Percentiles rank a stretch among this genome's conserved stretches.
Evolutionary conservation across 176 grass and related monocot species (phyloP).

Genomic region (Echinochloa phyllopogon): DNA sequence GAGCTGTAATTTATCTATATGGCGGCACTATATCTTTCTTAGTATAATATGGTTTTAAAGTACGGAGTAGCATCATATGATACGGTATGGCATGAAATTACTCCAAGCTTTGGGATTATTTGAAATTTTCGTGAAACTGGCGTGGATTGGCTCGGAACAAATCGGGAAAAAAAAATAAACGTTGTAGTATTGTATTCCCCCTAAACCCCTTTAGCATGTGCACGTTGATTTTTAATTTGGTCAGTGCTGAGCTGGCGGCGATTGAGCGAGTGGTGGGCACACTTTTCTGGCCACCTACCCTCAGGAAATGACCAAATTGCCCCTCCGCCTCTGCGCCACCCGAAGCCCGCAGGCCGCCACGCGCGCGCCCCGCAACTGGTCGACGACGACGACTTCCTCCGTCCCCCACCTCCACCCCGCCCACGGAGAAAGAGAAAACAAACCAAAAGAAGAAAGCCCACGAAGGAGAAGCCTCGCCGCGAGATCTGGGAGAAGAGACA

Average conservation of each 20-base stretch:
- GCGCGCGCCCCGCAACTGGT: not conserved
- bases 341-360: not conserved
- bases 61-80: no score
- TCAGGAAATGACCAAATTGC: not conserved
- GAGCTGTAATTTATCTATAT: no score
- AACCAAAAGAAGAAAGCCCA: not conserved
- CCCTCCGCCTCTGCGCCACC: not conserved
- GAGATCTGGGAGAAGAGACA: conserved; percentile 55
- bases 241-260: not conserved
- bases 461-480: not conserved
- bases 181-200: no score
- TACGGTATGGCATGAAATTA: no score
- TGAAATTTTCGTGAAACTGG: no score
- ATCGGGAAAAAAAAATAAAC: no score
- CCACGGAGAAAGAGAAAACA: conserved; percentile 6
- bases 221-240: conserved; percentile 8
- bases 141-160: no score
- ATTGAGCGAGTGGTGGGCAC: conserved; percentile 34
- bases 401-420: not conserved
- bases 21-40: no score
- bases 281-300: not conserved
- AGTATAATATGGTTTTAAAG: no score
- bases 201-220: not conserved
- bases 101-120: no score
- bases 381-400: conserved; percentile 39